phyloP scores from a whole-genome alignment of 2,329 filamentous ascomycete genomes.

The Pseudohalonectria lignicola region DNA sequence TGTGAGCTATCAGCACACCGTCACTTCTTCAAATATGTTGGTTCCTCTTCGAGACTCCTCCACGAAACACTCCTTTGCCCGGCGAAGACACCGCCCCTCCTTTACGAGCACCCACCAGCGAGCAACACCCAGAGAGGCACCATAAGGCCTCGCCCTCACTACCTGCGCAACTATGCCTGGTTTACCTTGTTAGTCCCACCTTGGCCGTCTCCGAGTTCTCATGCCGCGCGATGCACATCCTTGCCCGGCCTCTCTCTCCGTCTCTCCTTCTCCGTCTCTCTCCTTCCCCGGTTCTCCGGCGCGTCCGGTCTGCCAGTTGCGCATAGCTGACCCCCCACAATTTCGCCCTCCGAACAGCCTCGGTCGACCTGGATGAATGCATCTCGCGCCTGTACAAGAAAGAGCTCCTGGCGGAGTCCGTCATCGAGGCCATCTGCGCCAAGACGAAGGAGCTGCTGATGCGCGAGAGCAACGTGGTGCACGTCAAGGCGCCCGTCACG shows the following conservation, averaged over 20 bases:
- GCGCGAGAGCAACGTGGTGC: constrained; percentile 99
- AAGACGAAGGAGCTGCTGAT: constrained; percentile 98
- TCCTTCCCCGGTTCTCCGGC: no score
- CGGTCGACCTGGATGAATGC: constrained; percentile 97
- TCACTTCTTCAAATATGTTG: constrained; percentile 6
- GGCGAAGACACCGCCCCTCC: constrained; percentile 1
- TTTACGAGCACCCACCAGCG: background rate
- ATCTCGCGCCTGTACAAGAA: constrained; percentile 95
- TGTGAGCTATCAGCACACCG: no score
- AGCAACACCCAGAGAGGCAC: background rate
- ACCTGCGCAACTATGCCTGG: constrained; percentile 1
- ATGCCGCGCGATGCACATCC: no score
- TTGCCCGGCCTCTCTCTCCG: no score
- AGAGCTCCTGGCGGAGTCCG: constrained; percentile 87
- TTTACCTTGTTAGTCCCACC: constrained; percentile 47
- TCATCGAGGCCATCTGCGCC: constrained; percentile 97
- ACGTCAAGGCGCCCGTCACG: constrained; percentile 89
- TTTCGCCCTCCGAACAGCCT: no score
- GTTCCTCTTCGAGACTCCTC: constrained; percentile 1
- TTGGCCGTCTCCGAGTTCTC: no score
- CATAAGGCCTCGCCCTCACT: background rate
- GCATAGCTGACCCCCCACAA: no score
- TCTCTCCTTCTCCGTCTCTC: no score
- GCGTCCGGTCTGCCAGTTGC: no score
- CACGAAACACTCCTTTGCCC: background rate